These are phyloP conservation scores for Trypanosoma lewisi DNA, from an alignment of 208 protist genomes.

Conservation along the genomic window DNA sequence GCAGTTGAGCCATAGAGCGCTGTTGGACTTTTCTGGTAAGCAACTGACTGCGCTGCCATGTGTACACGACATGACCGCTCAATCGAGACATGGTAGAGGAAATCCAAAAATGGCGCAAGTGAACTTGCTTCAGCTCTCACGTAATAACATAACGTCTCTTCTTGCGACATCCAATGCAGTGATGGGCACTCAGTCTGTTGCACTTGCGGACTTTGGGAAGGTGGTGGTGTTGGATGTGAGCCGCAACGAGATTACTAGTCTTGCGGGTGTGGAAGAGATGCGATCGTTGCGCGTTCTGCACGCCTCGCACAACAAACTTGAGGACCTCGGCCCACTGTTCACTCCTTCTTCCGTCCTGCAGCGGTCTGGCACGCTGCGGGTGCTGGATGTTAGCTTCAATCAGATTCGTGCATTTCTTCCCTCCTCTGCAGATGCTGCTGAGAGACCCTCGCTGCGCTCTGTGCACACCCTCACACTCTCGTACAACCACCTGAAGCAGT, in stretches of 20 bases:
- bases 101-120: slow-evolving; percentile 16
- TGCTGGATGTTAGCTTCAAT: slow-evolving; percentile 72
- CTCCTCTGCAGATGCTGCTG: slow-evolving; percentile 15
- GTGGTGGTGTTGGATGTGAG: slow-evolving; percentile 59
- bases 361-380: slow-evolving; percentile 27
- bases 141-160: slow-evolving; percentile 37
- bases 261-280: slow-evolving; percentile 52
- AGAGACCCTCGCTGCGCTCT: slow-evolving; percentile 3
- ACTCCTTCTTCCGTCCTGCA: slow-evolving; percentile 22
- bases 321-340: slow-evolving; percentile 51
- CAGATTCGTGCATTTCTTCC: slow-evolving; percentile 33
- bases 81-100: slow-evolving; percentile 39
- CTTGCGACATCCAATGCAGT: not conserved
- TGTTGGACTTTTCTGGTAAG: slow-evolving; percentile 25
- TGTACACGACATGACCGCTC: slow-evolving; percentile 26
- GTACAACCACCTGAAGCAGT: slow-evolving; percentile 33
- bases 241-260: slow-evolving; percentile 44
- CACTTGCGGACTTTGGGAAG: slow-evolving; percentile 32
- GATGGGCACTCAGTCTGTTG: slow-evolving; percentile 1
- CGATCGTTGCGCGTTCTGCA: slow-evolving; percentile 44
- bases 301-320: slow-evolving; percentile 53
- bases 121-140: slow-evolving; percentile 37
- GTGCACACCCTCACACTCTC: slow-evolving; percentile 53
- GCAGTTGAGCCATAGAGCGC: not conserved
- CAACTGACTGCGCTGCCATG: slow-evolving; percentile 44